Evolutionary conservation across 345 rosid genomes (phyloP), one percentile per base, ranked within the genome.

Genomic region (Citrus cavaleriei): DNA sequence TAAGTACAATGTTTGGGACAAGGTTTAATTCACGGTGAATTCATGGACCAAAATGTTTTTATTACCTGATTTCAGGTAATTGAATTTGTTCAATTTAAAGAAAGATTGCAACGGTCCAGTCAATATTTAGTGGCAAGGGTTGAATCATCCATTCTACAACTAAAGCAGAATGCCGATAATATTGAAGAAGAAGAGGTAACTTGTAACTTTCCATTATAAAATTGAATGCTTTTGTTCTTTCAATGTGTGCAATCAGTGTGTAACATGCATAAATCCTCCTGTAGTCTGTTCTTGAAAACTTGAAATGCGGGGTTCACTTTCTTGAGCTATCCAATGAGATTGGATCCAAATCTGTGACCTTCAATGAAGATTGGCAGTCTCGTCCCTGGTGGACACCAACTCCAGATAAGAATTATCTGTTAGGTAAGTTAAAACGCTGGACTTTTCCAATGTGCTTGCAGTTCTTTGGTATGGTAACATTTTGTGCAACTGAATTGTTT

Each of bases 361-460:
- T 90, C 80, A 93, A 96, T 87, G 98, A 96, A 83, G 99, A 96
- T 87, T 86, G 94, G 76, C 89, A 88, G 79, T 84, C 95, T 72
- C 88, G 97, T 55, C 99, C 99, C 77, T 96, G 98, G 98, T 96
- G 99, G 98, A 93, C 97, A 18, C 99, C 98, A 82, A 83, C 83
- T 81, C 82, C 94, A 49, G 95, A 85, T 80, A 92, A 88, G 85
- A 96, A 96, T 81, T 87, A 90, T 86, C 90, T 96, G 25, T 85
- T 91, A 83, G 99, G 99, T 93, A 72, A 65, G 92, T 81, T 68
- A 19, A 37, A 40, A 42, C 59, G 34, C 59, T 14, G 51, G 58
- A 35, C 51, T 6, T 37, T 63, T 74, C 63, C 18, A 38, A n/a
- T 34, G 58, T 59, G 6, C 12, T 65, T 74, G 35, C 61, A 12